These are phyloP conservation scores for Blastomyces parvus DNA, from an alignment of 2,329 filamentous ascomycete species.

Conservation along the genomic window DNA sequence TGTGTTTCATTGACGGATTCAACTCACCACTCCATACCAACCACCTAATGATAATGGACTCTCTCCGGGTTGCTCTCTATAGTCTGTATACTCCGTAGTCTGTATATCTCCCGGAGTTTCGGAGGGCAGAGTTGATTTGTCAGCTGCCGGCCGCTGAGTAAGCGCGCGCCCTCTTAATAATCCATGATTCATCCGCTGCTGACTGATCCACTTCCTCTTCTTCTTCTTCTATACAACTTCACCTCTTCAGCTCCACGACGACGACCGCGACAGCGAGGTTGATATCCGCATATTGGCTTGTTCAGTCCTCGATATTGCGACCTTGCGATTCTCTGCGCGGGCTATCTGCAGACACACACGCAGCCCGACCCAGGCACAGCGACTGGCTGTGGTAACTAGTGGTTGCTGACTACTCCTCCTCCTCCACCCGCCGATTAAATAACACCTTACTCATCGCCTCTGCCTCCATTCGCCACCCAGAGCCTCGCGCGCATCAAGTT, in stretches of 20 bases:
- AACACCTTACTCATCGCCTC: constrained; percentile 8
- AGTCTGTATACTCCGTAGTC: too few species aligned
- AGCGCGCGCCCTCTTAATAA: not conserved
- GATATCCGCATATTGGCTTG: not conserved
- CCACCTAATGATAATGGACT: too few species aligned
- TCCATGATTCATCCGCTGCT: constrained; percentile 1
- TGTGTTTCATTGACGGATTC: too few species aligned
- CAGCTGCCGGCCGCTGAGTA: not conserved
- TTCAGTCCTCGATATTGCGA: not conserved
- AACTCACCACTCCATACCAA: too few species aligned
- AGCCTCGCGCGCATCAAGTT: not conserved
- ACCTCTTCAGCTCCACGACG: not conserved
- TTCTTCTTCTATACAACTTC: not conserved
- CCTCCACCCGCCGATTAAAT: constrained; percentile 15
- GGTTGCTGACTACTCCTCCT: constrained; percentile 7
- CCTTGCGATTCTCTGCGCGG: not conserved
- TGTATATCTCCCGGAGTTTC: not conserved
- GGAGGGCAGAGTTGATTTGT: not conserved
- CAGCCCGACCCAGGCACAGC: not conserved
- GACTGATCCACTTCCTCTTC: constrained; percentile 3
- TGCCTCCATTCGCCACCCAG: not conserved
- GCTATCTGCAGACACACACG: not conserved
- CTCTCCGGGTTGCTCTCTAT: too few species aligned
- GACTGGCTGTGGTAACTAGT: too few species aligned
- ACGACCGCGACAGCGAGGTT: not conserved